phyloP scores from a whole-genome alignment of 2,329 filamentous ascomycete species.

The Exutisphaerella laricina region DNA sequence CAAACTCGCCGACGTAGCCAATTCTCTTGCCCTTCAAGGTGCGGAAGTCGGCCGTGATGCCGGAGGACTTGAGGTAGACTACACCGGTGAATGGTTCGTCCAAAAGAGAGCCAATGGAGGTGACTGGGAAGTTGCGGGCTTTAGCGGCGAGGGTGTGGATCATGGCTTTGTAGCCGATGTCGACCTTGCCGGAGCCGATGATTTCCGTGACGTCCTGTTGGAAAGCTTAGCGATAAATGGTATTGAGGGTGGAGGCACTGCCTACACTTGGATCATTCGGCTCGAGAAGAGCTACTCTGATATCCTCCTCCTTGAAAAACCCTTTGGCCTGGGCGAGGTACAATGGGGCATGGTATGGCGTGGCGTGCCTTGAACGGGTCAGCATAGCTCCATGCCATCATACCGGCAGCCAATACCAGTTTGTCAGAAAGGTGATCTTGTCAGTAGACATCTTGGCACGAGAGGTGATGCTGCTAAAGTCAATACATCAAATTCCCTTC shows the following conservation, averaged over 20 bases:
- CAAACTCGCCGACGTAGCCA: conserved; percentile 75
- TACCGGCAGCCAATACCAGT: conserved; percentile 56
- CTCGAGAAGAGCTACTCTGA: conserved; percentile 71
- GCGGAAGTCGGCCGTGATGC: conserved; percentile 66
- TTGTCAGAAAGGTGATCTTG: conserved; percentile 79
- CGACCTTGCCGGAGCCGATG: conserved; percentile 68
- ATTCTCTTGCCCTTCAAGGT: conserved; percentile 69
- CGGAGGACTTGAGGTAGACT: conserved; percentile 67
- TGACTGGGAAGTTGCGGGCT: conserved; percentile 66
- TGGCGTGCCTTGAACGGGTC: conserved; percentile 60
- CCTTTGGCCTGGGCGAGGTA: conserved; percentile 73
- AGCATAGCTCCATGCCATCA: conserved; percentile 2
- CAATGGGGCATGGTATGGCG: conserved; percentile 71
- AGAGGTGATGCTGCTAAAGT: conserved; percentile 44
- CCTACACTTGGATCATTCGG: conserved; percentile 68
- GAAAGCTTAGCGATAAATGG: not conserved
- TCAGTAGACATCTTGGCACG: conserved; percentile 64
- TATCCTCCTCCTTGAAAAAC: conserved; percentile 68
- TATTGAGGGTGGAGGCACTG: not conserved
- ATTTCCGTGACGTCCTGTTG: conserved; percentile 69
- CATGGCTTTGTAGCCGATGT: conserved; percentile 79
- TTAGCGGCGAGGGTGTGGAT: conserved; percentile 76
- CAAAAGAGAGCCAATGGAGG: conserved; percentile 67
- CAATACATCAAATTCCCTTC: conserved; percentile 38
- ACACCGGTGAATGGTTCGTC: conserved; percentile 77